Base-by-base conservation (phyloP, 2,329 filamentous ascomycete species). In the Fusarium sp. region DNA sequence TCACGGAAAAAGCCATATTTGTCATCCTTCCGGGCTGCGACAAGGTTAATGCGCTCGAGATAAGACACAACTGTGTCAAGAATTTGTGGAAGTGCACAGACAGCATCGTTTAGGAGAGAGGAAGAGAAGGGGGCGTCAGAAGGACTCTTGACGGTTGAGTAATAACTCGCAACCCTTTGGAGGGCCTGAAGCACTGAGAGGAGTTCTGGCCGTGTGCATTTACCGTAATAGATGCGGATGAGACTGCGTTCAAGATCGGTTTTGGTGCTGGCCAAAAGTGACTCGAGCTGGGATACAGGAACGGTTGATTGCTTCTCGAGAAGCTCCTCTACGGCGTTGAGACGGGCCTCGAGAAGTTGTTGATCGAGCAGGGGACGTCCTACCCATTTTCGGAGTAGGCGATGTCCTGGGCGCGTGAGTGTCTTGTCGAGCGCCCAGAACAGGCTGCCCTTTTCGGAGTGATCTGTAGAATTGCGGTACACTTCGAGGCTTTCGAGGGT, bases 361-460 rank as follows among this genome's bases (percentile, higher is more conserved):
- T 90, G 91, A 78, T 97, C 91, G 14, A 99, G 89, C 58, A 99
- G 84, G 1, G 96, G 96, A 15, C 95, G 89, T 3, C 96, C 96
- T 49, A 99, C 92, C 96, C 96, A 99, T 81, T 97, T 98, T 16
- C 95, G 90, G 48, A 99, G 86, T 49, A 98, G 85, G 14, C 96
- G 88, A 72, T 94, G 93, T 4, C 96, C 96, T 78, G 97, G 97
- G 18, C 93, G 91, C 1, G 96, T 99, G 73, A 92, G 89, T 0
- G 96, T 98, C 76, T 96, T 94, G 82, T 99, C 94, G 45, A 99
- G 86, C 0, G 94, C 94, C 96, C 96, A 99, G 81, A 98, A 95
- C 9, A 99, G 85, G 80, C 95, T 98, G 7, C 96, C 96, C 76
- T 92, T 95, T 65, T 92, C 90, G 0, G 90, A 88, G 76, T 95